Evolutionary conservation across 2,329 filamentous ascomycete species (phyloP), one percentile per base, ranked within the genome.

Genomic region (Colletotrichum shisoi): DNA sequence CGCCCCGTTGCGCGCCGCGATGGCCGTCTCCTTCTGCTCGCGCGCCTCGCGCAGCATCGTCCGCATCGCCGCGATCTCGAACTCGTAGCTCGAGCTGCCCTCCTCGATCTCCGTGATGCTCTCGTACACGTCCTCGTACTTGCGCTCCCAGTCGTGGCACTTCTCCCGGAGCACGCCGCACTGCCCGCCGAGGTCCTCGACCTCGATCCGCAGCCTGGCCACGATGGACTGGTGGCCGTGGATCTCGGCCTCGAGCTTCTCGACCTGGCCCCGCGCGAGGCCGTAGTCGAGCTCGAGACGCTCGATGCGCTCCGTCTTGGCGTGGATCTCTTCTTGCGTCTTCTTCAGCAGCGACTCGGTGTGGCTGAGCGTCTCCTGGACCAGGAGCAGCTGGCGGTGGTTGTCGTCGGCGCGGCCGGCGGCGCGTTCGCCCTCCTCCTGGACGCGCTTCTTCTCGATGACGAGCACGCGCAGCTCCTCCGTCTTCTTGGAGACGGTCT

Each of bases 91-190:
- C 19, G 59, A 63, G 63, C 40, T 63, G 40, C 59, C 60, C 17
- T 67, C 63, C 53, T 67, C 59, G 40, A 63, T 57, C 63, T 66
- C 63, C 17, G 63, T 66, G 27, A 67, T 46, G 59, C 60, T 63
- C 52, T 67, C 63, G 45, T 46, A 63, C n/a, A 57, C 63, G 19
- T 67, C 59, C n/a, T 67, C 63, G 21, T 58, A 63, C 34, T 34
- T 45, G 27, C 46, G 45, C 52, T 63, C 63, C 63, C 58, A 66
- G 51, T 63, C 53, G 40, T 56, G 63, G 63, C 60, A 67, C 60
- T 63, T 53, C 7, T 63, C 51, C 53, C 40, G 34, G 27, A 67
- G 63, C 2, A 9, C 17, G 19, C 52, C 53, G 59, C 53, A 63
- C 59, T 57, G 51, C 31, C n/a, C 40, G 8, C 46, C 40, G 51